phyloP scores from a whole-genome alignment of 179 eudicot genomes.

The Actinidia arguta region DNA sequence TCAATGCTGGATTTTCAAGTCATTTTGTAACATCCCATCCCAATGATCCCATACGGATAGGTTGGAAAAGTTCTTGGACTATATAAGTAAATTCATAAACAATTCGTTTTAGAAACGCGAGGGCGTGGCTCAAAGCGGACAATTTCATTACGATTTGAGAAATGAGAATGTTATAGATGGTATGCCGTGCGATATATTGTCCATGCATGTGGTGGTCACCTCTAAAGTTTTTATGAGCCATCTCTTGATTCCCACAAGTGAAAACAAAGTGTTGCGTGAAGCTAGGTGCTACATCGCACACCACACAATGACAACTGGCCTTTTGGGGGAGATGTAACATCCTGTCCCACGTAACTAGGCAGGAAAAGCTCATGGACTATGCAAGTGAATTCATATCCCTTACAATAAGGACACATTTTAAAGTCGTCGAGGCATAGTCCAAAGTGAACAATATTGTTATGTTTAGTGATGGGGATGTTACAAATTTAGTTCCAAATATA shows the following conservation, averaged over 20 bases:
- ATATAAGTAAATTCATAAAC: neutral
- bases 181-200: neutral
- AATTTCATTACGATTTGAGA: neutral
- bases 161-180: neutral
- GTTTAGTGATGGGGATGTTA: neutral
- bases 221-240: no score
- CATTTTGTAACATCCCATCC: no score
- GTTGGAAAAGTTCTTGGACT: neutral
- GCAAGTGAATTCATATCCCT: neutral
- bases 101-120: neutral
- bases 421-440: neutral
- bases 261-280: neutral
- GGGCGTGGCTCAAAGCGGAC: neutral
- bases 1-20: no score
- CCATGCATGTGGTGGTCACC: no score
- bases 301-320: neutral
- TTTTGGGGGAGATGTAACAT: neutral
- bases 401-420: neutral
- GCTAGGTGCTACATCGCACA: neutral
- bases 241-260: neutral
- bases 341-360: neutral
- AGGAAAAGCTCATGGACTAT: neutral
- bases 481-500: neutral
- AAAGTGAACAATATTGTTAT: neutral
- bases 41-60: no score